Base-by-base conservation (phyloP, 441 rosid species). In the Erodium trifolium region DNA sequence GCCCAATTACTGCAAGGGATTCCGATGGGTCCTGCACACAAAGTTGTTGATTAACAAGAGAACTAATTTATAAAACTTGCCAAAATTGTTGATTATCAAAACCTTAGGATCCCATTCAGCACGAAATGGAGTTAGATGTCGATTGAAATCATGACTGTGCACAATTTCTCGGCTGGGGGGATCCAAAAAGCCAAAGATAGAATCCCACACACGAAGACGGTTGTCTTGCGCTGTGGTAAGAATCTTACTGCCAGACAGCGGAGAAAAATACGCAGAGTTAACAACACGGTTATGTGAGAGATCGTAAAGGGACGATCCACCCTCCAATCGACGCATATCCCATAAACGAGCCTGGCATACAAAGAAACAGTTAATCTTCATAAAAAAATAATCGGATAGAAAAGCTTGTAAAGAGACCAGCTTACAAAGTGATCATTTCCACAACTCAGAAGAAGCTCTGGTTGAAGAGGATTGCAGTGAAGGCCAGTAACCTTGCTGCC, bases 81-180 rank as follows among this genome's bases (percentile, higher is more conserved):
- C 16, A 16, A 51, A 14, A 43, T 8, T 13, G 7, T n/a, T 51
- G 2, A 14, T 12, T 51, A 51, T 51, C 17, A 66, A 27, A 45
- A 89, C 98, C 97, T 87, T 91, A 10, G 96, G 97, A 81, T 93
- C 98, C 98, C 98, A 93, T 77, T 93, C 98, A 80, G 93, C 98
- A 73, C 89, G 85, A 70, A 91, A 93, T 43, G 97, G 95, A 17
- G 97, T 93, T 68, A 89, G 84, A 77, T 93, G 92, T 67, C 96
- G 80, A 80, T 88, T 93, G 70, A 91, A 93, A 80, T 93, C 98
- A 79, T 93, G 96, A 75, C 98, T 93, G 78, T 93, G 97, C 51
- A 93, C 97, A 65, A 93, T 93, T 84, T 93, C 98, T 73, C 97
- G 81, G 82, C 92, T 91, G n/a, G 97, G 96, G 5, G 73, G 70